Percentiles rank a stretch among this genome's conserved stretches.
Evolutionary conservation across 2,329 filamentous ascomycete species (phyloP).

Genomic region (Cephalotrichum gorgonifer): DNA sequence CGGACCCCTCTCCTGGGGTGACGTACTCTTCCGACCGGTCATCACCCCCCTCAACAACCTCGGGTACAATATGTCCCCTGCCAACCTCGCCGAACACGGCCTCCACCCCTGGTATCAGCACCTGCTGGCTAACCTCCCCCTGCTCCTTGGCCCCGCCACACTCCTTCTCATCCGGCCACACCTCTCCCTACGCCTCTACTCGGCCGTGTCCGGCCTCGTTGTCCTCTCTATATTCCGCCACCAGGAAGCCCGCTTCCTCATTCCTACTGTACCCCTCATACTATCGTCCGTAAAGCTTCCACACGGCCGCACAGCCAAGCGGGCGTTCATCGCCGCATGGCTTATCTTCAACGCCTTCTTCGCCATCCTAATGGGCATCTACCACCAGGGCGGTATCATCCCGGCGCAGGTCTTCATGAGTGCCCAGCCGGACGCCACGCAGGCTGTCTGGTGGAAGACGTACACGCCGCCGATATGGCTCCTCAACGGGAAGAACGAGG

Average conservation of each 20-base stretch:
- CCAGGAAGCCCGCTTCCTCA: slow-evolving; percentile 69
- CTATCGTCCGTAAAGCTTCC: slow-evolving; percentile 64
- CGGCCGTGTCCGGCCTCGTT: slow-evolving; percentile 61
- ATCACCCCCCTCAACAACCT: slow-evolving; percentile 73
- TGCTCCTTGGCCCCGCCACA: slow-evolving; percentile 61
- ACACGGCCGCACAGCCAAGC: slow-evolving; percentile 34
- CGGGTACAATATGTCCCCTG: slow-evolving; percentile 58
- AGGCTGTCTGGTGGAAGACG: slow-evolving; percentile 77
- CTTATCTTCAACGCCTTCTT: slow-evolving; percentile 58
- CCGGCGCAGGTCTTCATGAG: slow-evolving; percentile 67
- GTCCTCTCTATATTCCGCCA: slow-evolving; percentile 67
- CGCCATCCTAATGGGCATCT: slow-evolving; percentile 66
- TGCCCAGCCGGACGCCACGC: slow-evolving; percentile 55
- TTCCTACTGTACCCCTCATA: slow-evolving; percentile 67
- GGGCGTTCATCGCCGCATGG: slow-evolving; percentile 53
- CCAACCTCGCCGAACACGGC: slow-evolving; percentile 66
- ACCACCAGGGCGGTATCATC: slow-evolving; percentile 71
- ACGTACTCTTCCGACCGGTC: slow-evolving; percentile 53
- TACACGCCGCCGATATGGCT: slow-evolving; percentile 77
- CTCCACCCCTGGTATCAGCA: slow-evolving; percentile 74
- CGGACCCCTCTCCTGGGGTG: slow-evolving; percentile 52
- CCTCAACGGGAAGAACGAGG: slow-evolving; percentile 63
- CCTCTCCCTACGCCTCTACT: slow-evolving; percentile 53
- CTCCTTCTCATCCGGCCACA: slow-evolving; percentile 47
- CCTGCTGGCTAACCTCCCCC: slow-evolving; percentile 58